phyloP scores from a whole-genome alignment of 2,329 filamentous ascomycete genomes.

The Aureobasidium musti region DNA sequence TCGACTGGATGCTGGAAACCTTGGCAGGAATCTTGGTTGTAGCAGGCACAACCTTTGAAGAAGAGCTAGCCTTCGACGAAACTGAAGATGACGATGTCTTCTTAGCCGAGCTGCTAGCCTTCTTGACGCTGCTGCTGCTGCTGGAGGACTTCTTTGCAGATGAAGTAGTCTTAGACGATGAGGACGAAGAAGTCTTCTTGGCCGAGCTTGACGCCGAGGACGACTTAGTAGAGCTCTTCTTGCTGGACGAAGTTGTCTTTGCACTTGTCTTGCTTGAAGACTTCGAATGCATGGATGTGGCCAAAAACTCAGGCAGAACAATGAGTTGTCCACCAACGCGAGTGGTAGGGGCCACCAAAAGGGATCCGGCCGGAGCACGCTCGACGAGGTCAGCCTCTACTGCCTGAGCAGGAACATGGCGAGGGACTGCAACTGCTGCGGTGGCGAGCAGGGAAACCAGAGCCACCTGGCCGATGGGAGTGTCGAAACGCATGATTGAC shows the following conservation, averaged over 20 bases:
- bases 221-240: slow-evolving; percentile 17
- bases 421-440: slow-evolving; percentile 19
- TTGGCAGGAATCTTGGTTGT: slow-evolving; percentile 3
- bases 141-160: neutral
- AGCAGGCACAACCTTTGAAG: neutral
- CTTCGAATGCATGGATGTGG: neutral
- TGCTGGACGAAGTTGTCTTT: slow-evolving; percentile 15
- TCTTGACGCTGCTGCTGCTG: slow-evolving; percentile 12
- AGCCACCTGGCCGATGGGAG: slow-evolving; percentile 25
- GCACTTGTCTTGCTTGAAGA: slow-evolving; percentile 18
- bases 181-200: slow-evolving; percentile 15
- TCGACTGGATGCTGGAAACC: slow-evolving; percentile 15
- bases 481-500: slow-evolving; percentile 23
- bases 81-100: slow-evolving; percentile 3
- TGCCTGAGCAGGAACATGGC: neutral
- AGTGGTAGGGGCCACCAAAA: slow-evolving; percentile 20
- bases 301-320: slow-evolving; percentile 18
- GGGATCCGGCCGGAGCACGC: neutral
- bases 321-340: slow-evolving; percentile 9
- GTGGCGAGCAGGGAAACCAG: slow-evolving; percentile 19
- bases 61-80: neutral
- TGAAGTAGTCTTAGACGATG: neutral
- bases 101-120: slow-evolving; percentile 11
- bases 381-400: slow-evolving; percentile 4
- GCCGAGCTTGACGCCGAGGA: slow-evolving; percentile 15